phyloP scores from a whole-genome alignment of 169 alveolate genomes.

The Cryptosporidium felis region DNA sequence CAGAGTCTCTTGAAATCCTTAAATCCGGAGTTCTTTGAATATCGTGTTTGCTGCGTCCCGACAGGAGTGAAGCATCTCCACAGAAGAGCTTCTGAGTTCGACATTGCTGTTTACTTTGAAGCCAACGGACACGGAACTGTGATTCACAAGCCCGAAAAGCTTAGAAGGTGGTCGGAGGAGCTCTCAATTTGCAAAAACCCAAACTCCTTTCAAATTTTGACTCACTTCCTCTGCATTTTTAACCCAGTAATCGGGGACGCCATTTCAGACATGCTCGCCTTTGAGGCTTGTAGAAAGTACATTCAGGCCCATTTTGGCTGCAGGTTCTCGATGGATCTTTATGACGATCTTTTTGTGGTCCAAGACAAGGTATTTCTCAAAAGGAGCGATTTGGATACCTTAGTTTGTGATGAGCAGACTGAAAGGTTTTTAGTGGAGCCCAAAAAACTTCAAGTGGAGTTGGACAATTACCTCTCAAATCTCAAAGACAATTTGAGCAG shows the following conservation, averaged over 20 bases:
- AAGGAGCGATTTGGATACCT: conserved; percentile 14
- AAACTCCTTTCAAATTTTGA: not conserved
- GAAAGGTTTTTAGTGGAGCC: conserved; percentile 77
- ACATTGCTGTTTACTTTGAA: conserved; percentile 89
- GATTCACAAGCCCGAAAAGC: conserved; percentile 72
- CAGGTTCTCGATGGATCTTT: conserved; percentile 76
- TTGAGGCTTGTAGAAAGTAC: conserved; percentile 78
- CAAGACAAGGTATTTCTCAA: conserved; percentile 73
- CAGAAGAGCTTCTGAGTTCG: conserved; percentile 82
- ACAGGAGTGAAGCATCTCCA: conserved; percentile 89
- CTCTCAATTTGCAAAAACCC: conserved; percentile 68
- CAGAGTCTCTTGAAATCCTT: conserved; percentile 40
- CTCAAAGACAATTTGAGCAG: conserved; percentile 74
- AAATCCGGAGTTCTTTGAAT: conserved; percentile 30
- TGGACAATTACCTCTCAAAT: conserved; percentile 75
- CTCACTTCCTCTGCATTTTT: conserved; percentile 67
- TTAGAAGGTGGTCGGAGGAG: conserved; percentile 76
- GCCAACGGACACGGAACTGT: conserved; percentile 93
- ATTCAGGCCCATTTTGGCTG: conserved; percentile 73
- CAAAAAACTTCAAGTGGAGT: conserved; percentile 78
- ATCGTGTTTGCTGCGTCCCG: conserved; percentile 72
- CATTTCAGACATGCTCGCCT: conserved; percentile 81
- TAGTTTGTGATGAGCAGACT: conserved; percentile 66
- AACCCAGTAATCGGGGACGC: conserved; percentile 89
- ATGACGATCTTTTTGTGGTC: conserved; percentile 80